A percentile compares a stretch with the other conserved stretches of the same genome.
These are phyloP conservation scores for Ceratonia siliqua DNA, from an alignment of 306 rosid genomes.

Conservation along the genomic window DNA sequence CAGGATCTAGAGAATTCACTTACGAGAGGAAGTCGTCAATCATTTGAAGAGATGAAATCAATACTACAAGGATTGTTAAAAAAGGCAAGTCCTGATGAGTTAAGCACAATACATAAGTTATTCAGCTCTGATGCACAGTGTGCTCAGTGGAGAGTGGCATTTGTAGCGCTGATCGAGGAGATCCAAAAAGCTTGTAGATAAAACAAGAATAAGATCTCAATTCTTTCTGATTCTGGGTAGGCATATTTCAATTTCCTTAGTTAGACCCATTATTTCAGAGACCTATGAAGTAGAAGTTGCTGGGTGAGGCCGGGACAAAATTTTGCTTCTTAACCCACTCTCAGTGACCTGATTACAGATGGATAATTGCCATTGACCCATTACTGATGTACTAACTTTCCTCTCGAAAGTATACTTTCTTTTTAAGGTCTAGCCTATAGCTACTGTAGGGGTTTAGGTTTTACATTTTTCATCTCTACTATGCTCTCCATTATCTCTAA, in stretches of 20 bases:
- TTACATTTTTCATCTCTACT: not conserved
- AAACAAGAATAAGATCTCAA: slow-evolving; percentile 42
- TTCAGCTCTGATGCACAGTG: slow-evolving; percentile 45
- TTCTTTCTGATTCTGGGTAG: slow-evolving; percentile 55
- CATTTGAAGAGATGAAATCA: slow-evolving; percentile 43
- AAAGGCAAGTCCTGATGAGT: slow-evolving; percentile 63
- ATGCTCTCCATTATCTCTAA: not conserved
- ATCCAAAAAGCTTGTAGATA: slow-evolving; percentile 52
- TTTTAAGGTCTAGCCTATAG: not conserved
- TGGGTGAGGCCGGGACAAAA: slow-evolving; percentile 11
- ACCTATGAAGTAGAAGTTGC: slow-evolving; percentile 14
- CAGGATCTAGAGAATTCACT: slow-evolving; percentile 31
- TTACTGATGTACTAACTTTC: not conserved
- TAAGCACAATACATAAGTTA: slow-evolving; percentile 49
- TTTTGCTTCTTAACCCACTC: not conserved
- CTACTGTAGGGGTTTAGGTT: not conserved
- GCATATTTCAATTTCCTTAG: slow-evolving; percentile 13
- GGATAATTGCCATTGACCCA: not conserved
- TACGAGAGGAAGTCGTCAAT: slow-evolving; percentile 27
- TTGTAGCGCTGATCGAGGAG: slow-evolving; percentile 55
- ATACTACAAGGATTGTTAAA: slow-evolving; percentile 52
- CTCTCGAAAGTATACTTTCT: not conserved
- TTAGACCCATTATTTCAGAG: slow-evolving; percentile 12
- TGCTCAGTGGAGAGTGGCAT: slow-evolving; percentile 49
- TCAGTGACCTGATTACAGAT: not conserved